These are phyloP conservation scores for Phaffomyces antillensis DNA, from an alignment of 805 yeast genomes.

Conservation along the genomic window DNA sequence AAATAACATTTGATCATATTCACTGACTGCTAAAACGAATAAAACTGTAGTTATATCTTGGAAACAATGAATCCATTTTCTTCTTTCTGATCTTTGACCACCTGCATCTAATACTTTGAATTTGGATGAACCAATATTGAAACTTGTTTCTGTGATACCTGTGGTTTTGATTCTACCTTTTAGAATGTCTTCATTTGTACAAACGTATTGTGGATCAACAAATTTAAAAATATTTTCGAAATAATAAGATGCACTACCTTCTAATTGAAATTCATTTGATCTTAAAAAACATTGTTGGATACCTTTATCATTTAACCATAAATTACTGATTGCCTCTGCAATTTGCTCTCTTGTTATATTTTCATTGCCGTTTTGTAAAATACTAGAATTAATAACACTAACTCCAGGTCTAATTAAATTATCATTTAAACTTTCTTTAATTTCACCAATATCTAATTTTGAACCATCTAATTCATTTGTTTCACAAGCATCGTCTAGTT, in stretches of 20 bases:
- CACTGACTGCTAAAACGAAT: constrained; percentile 84
- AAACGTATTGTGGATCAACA: constrained; percentile 55
- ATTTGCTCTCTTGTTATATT: constrained; percentile 39
- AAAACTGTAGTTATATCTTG: constrained; percentile 83
- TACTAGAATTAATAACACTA: constrained; percentile 12
- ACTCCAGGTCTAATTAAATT: constrained; percentile 19
- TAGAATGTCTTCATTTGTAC: constrained; percentile 77
- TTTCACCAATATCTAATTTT: neutral
- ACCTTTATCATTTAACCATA: constrained; percentile 72
- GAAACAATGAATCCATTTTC: constrained; percentile 93
- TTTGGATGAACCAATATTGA: constrained; percentile 56
- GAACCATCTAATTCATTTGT: constrained; percentile 15
- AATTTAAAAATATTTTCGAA: constrained; percentile 67
- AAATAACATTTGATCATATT: constrained; percentile 85
- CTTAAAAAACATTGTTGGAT: constrained; percentile 49
- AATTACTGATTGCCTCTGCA: constrained; percentile 58
- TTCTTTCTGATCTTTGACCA: constrained; percentile 87
- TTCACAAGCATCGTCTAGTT: constrained; percentile 2
- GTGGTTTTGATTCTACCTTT: constrained; percentile 92
- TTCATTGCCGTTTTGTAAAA: constrained; percentile 8
- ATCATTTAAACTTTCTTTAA: constrained; percentile 10
- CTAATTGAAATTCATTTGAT: constrained; percentile 77
- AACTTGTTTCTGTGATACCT: constrained; percentile 84
- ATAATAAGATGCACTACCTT: constrained; percentile 74
- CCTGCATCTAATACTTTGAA: constrained; percentile 92